Evolutionary conservation across 768 basidiomycete species (phyloP).

Genomic region (Paxillus involutus): DNA sequence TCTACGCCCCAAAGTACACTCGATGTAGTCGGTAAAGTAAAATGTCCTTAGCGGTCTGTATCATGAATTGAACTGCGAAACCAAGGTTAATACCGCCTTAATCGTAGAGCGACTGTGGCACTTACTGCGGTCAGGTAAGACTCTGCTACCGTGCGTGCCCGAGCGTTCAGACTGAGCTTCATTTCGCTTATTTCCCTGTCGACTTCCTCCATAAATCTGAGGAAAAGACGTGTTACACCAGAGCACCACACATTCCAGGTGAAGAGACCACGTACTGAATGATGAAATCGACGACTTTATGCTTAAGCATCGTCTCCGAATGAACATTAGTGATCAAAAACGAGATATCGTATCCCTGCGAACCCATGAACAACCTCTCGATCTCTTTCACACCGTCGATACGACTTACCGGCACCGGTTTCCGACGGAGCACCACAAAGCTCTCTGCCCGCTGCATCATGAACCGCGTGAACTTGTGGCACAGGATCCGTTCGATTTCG

Average conservation of each 20-base stretch:
- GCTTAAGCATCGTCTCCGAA: constrained; percentile 98
- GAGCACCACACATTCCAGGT: neutral
- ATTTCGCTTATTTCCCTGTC: constrained; percentile 99
- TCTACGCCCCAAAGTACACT: constrained; percentile 14
- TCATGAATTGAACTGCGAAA: constrained; percentile 27
- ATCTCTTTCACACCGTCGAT: constrained; percentile 10
- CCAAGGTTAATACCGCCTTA: neutral
- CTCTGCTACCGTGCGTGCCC: constrained; percentile 96
- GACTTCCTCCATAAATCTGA: constrained; percentile 97
- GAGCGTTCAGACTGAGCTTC: constrained; percentile 94
- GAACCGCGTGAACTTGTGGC: constrained; percentile 98
- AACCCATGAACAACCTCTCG: constrained; percentile 6
- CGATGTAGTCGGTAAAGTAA: constrained; percentile 14
- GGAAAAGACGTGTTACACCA: neutral
- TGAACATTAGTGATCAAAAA: constrained; percentile 98
- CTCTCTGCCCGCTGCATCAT: constrained; percentile 99
- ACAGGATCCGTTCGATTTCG: constrained; percentile 95
- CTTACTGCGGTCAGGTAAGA: constrained; percentile 91
- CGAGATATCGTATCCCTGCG: constrained; percentile 95
- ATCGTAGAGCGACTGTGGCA: neutral
- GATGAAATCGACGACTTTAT: constrained; percentile 99
- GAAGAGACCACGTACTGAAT: constrained; percentile 70
- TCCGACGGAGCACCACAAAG: constrained; percentile 94
- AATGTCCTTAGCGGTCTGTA: neutral
- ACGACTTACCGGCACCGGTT: constrained; percentile 76